Base-by-base conservation (phyloP, 148 eudicot species). In the Silene conica region DNA sequence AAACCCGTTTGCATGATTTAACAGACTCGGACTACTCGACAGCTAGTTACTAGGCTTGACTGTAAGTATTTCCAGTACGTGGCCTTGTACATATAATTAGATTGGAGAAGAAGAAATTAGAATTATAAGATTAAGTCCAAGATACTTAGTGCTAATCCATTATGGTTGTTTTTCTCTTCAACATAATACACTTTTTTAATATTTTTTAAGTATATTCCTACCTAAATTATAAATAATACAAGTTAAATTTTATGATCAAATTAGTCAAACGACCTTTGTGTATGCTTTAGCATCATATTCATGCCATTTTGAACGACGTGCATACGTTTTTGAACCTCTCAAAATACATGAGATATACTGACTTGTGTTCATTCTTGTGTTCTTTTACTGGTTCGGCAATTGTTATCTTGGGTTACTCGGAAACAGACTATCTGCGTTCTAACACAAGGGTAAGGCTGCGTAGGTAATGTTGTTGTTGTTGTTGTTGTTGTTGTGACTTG, bases 261-360 rank as follows among this genome's bases (percentile, higher is more conserved):
- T 54, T 43, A 41, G 75, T 74, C 82, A 79, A 73, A 69, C 10
- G 67, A 20, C 54, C 28, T 48, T 22, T 71, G 72, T 46, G 58
- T 58, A 67, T 73, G 12, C 21, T 20, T 57, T 56, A 67, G 20
- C 52, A 64, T 56, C 13, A 50, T 21, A 26, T 15, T 62, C 21
- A 58, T 68, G 68, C 48, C 73, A 34, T 31, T 60, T 61, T 11
- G 8, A 64, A 64, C 67, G 60, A 74, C 75, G 78, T 79, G 82
- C 72, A 31, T 22, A 57, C 58, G 58, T 75, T 75, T 69, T 73
- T 65, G 6, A 60, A 21, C 16, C 34, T 15, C 61, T 23, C 65
- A 46, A 43, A 25, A 20, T 61, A 22, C 66, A 23, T 45, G 18
- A 18, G 54, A 11, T 41, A 34, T 23, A 15, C 31, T 7, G 21